Conservation (phyloP, 768 basidiomycete genomes). For the Rhodosporidiobolus sp. region DNA sequence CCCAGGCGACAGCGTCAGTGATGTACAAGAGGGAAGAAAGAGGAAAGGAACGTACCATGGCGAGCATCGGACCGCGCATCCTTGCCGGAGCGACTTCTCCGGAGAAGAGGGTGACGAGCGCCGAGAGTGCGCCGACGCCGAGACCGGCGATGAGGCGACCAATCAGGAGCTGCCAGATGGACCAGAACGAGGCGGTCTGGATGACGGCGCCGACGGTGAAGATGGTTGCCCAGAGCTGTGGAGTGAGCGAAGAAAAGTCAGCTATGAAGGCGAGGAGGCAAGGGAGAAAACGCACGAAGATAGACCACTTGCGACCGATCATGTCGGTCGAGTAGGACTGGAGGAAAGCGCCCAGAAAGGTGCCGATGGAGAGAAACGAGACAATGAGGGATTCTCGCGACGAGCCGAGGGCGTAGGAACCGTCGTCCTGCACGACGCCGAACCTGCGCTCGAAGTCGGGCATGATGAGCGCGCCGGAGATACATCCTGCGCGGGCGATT, state of each 20-base stretch:
- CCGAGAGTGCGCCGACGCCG: slow-evolving; percentile 63
- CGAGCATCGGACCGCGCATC: slow-evolving; percentile 67
- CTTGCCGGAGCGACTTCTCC: slow-evolving; percentile 75
- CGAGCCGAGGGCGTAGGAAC: slow-evolving; percentile 55
- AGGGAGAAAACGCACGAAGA: slow-evolving; percentile 51
- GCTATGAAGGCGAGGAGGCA: not conserved
- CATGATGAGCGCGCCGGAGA: slow-evolving; percentile 73
- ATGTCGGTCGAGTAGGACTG: slow-evolving; percentile 74
- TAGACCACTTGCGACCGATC: slow-evolving; percentile 68
- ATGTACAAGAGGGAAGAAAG: too few relatives aligned
- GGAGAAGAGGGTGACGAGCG: slow-evolving; percentile 62
- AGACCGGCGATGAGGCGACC: slow-evolving; percentile 68
- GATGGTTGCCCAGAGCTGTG: slow-evolving; percentile 65
- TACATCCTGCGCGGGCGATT: slow-evolving; percentile 61
- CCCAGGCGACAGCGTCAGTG: too few relatives aligned
- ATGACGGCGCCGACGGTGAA: slow-evolving; percentile 68
- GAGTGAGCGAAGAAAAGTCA: too few relatives aligned
- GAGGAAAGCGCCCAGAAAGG: slow-evolving; percentile 51
- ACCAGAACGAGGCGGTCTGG: slow-evolving; percentile 64
- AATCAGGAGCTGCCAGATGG: slow-evolving; percentile 64
- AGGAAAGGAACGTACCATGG: too few relatives aligned
- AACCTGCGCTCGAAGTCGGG: slow-evolving; percentile 70
- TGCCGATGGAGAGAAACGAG: slow-evolving; percentile 59
- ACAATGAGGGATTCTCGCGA: slow-evolving; percentile 70
- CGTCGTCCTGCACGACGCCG: slow-evolving; percentile 56